These are phyloP conservation scores for Bryoerythrophyllum caledonicum DNA, from an alignment of 225 moss, liverwort and hornwort genomes.

Conservation along the genomic window DNA sequence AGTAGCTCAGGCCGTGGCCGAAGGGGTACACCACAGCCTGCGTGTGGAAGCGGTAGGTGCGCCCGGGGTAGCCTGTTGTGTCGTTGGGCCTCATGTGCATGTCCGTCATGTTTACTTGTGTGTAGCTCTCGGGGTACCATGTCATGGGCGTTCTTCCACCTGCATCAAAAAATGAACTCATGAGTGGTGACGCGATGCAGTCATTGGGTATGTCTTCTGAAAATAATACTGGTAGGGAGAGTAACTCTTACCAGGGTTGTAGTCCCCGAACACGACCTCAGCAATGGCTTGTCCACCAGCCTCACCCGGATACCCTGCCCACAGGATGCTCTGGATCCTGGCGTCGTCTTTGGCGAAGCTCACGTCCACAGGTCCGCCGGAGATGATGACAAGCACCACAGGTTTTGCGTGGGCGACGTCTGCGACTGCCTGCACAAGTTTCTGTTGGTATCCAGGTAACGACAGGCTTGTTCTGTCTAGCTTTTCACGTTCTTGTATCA, in stretches of 20 bases:
- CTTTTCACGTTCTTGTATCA: slow-evolving; percentile 12
- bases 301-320: slow-evolving; percentile 22
- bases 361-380: slow-evolving; percentile 16
- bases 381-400: slow-evolving; percentile 14
- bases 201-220: background rate
- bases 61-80: slow-evolving; percentile 62
- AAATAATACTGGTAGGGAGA: background rate
- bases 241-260: slow-evolving; percentile 16
- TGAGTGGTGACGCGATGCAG: background rate
- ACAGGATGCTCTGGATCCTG: slow-evolving; percentile 16
- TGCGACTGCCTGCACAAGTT: slow-evolving; percentile 7
- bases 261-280: slow-evolving; percentile 16
- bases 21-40: slow-evolving; percentile 49
- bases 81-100: slow-evolving; percentile 73
- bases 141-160: slow-evolving; percentile 65
- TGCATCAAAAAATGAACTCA: slow-evolving; percentile 10
- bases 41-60: slow-evolving; percentile 74
- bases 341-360: slow-evolving; percentile 14
- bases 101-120: slow-evolving; percentile 58
- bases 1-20: slow-evolving; percentile 70
- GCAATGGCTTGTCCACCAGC: slow-evolving; percentile 24
- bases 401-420: background rate
- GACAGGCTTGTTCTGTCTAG: slow-evolving; percentile 21
- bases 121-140: slow-evolving; percentile 68
- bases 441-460: slow-evolving; percentile 19